Conservation (phyloP, 2,329 filamentous ascomycete species). For the Alternaria ethzedia region DNA sequence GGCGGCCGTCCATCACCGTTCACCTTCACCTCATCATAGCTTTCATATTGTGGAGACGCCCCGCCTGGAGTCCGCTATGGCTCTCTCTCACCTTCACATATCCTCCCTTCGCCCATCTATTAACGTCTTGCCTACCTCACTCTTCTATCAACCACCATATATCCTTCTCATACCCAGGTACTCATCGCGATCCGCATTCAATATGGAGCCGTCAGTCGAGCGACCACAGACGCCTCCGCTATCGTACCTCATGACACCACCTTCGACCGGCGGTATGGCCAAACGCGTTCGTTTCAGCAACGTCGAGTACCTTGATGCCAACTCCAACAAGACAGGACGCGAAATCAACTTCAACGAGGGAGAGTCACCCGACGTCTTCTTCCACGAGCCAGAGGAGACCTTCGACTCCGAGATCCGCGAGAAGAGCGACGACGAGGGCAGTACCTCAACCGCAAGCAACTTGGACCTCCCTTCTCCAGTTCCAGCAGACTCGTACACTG, state of each 20-base stretch:
- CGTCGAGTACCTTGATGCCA: neutral
- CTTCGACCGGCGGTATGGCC: conserved; percentile 17
- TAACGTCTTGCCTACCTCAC: neutral
- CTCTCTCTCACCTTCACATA: conserved; percentile 16
- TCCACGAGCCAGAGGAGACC: conserved; percentile 13
- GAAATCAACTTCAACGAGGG: neutral
- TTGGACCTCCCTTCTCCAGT: neutral
- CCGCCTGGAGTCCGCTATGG: neutral
- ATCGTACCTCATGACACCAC: conserved; percentile 24
- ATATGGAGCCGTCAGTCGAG: conserved; percentile 1
- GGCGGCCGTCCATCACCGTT: neutral
- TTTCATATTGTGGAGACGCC: neutral
- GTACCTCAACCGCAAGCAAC: neutral
- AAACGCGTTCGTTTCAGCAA: conserved; percentile 17
- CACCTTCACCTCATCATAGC: conserved; percentile 14
- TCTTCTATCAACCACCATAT: neutral
- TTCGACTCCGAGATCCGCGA: conserved; percentile 11
- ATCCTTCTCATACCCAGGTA: neutral
- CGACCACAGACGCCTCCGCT: conserved; percentile 18
- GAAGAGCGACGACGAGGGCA: neutral
- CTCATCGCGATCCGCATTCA: neutral
- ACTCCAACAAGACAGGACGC: conserved; percentile 2
- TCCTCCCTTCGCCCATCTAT: neutral
- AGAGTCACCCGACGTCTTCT: conserved; percentile 11
- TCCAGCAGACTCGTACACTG: neutral